Evolutionary conservation across 345 rosid genomes (phyloP).

Genomic region (Turritis glabra): DNA sequence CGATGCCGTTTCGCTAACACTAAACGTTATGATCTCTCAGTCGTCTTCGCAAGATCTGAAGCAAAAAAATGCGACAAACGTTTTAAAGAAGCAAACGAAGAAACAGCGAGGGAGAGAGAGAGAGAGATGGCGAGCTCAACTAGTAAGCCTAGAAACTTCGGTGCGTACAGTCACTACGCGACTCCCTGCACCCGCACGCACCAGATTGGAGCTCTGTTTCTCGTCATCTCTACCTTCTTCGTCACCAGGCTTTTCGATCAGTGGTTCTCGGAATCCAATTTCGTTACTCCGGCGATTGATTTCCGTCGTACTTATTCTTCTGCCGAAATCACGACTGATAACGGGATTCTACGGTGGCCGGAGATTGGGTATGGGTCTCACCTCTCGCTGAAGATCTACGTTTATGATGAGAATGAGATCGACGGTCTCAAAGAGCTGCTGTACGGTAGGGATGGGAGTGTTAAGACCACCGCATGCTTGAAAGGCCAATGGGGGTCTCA

Average conservation of each 20-base stretch:
- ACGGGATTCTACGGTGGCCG: constrained; percentile 57
- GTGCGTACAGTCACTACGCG: constrained; percentile 44
- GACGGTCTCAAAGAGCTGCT: constrained; percentile 69
- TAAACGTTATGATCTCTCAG: background rate
- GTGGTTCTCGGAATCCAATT: constrained; percentile 48
- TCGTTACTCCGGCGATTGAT: constrained; percentile 23
- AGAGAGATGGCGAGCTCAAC: constrained; percentile 44
- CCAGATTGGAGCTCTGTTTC: constrained; percentile 81
- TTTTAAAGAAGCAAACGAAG: constrained; percentile 9
- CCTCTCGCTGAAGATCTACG: constrained; percentile 75
- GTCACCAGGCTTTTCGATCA: constrained; percentile 77
- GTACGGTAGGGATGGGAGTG: constrained; percentile 70
- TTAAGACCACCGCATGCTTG: constrained; percentile 60
- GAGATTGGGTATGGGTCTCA: constrained; percentile 61
- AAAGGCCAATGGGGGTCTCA: constrained; percentile 99
- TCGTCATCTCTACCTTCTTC: constrained; percentile 74
- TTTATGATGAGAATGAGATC: constrained; percentile 84
- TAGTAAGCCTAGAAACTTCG: constrained; percentile 50
- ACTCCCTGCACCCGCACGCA: constrained; percentile 84
- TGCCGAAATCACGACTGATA: constrained; percentile 21
- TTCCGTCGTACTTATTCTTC: constrained; percentile 16
- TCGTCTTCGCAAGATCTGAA: constrained; percentile 15
- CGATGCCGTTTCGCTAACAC: constrained; percentile 8
- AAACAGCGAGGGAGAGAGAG: background rate
- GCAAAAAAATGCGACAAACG: background rate